phyloP scores from a whole-genome alignment of 2,329 filamentous ascomycete genomes.

The Talaromyces sp. region DNA sequence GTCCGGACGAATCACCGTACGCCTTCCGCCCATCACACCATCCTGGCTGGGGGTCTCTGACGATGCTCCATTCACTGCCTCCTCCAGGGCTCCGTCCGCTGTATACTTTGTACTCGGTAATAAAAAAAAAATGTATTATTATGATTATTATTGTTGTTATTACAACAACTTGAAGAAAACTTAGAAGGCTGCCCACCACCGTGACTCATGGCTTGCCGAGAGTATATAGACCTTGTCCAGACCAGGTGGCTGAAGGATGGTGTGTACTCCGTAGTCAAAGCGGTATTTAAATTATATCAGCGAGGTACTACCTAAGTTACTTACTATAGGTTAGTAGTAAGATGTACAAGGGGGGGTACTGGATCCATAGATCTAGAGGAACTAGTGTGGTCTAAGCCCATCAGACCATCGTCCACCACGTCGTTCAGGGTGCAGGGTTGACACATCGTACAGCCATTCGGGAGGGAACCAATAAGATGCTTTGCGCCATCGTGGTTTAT shows the following conservation, averaged over 20 bases:
- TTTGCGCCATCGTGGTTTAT: background rate
- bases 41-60: conserved; percentile 1
- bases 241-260: conserved; percentile 3
- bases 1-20: conserved; percentile 16
- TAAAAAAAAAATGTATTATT: background rate
- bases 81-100: too few relatives aligned
- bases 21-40: conserved; percentile 16
- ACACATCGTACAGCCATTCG: conserved; percentile 2
- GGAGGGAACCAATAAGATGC: background rate
- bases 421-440: conserved; percentile 3
- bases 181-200: too few relatives aligned
- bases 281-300: background rate
- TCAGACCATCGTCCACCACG: conserved; percentile 3
- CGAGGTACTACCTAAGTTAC: too few relatives aligned
- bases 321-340: too few relatives aligned
- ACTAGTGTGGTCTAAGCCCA: conserved; percentile 1
- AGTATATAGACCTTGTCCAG: background rate
- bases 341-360: too few relatives aligned
- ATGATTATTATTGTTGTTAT: too few relatives aligned
- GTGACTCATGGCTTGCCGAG: conserved; percentile 2
- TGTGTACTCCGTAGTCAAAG: background rate
- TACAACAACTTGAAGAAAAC: too few relatives aligned
- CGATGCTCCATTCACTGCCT: conserved; percentile 1
- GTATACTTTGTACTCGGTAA: background rate
- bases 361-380: background rate